Evolutionary conservation across 257 asterid species (phyloP), one percentile per base, ranked within the genome.

Genomic region (Solanum raphanifolium): DNA sequence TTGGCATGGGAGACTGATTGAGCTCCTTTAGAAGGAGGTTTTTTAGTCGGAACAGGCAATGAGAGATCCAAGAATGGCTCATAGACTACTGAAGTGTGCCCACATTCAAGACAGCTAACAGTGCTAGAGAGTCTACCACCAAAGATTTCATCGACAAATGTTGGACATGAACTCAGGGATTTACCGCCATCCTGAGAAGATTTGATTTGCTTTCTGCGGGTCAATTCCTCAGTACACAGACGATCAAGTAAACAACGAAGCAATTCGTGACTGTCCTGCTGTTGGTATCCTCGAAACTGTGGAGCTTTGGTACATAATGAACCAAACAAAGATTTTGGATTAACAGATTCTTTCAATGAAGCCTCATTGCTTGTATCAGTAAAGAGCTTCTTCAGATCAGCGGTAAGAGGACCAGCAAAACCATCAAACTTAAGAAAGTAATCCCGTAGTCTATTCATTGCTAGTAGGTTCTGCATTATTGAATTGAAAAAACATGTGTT

Each of bases 401-500:
- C 93, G 68, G 89, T 91, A 84, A 95, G 92, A 73, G 98, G 94
- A 76, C 98, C 99, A 85, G 91, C 87, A 83, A 94, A 93, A 52
- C 90, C 98, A 39, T 93, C 96, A 88, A 92, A 83, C 74, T 92
- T 91, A 74, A 88, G 66, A 88, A 92, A 91, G 88, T 92, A 90
- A 29, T 94, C 96, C 79, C 96, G 88, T 69, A 97, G 83, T 84
- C 85, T 89, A 85, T 89, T 87, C 66, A 97, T 86, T 72, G 98
- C 98, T 34, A 97, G 90, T 88, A 97, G 89, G 90, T 93, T 95
- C 93, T 97, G 99, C 94, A 94, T 88, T 62, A 94, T 87, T 3
- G 99, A 95, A 92, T 97, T 97, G 83, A 97, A 95, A 93, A 97
- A 97, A 91, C 99, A 97, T 3, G 99, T 94, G 90, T 97, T 95